Evolutionary conservation across 129 eudicot species (phyloP).

Genomic region (Helichrysum umbraculigerum): DNA sequence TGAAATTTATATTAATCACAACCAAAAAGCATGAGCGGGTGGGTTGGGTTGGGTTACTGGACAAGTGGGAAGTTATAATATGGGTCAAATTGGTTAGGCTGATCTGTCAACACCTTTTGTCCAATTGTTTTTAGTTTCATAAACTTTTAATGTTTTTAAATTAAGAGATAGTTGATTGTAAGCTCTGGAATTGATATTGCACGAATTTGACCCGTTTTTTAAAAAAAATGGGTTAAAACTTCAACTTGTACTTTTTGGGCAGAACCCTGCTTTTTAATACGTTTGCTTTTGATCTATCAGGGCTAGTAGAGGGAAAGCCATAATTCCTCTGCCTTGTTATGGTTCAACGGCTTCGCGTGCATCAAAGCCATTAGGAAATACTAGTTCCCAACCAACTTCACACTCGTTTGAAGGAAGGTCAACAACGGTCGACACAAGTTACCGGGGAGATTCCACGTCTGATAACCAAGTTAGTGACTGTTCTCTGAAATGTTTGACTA

Average conservation of each 20-base stretch:
- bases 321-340: conserved; percentile 76
- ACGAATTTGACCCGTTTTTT: background rate
- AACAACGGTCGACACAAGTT: conserved; percentile 25
- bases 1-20: too few species aligned
- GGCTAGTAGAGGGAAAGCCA: conserved; percentile 56
- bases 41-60: background rate
- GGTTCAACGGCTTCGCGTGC: conserved; percentile 49
- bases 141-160: background rate
- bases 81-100: background rate
- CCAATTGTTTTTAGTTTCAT: background rate
- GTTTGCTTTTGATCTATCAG: conserved; percentile 37
- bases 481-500: background rate
- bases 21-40: background rate
- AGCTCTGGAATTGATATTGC: background rate
- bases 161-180: background rate
- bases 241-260: background rate
- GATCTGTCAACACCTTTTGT: background rate
- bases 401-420: conserved; percentile 38
- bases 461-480: conserved; percentile 54
- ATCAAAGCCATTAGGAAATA: conserved; percentile 48
- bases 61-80: background rate
- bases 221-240: too few species aligned
- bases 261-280: background rate
- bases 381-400: conserved; percentile 47
- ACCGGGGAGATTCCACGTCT: conserved; percentile 40